phyloP scores from a whole-genome alignment of 2,329 filamentous ascomycete genomes.

The Xylaria sp. region DNA sequence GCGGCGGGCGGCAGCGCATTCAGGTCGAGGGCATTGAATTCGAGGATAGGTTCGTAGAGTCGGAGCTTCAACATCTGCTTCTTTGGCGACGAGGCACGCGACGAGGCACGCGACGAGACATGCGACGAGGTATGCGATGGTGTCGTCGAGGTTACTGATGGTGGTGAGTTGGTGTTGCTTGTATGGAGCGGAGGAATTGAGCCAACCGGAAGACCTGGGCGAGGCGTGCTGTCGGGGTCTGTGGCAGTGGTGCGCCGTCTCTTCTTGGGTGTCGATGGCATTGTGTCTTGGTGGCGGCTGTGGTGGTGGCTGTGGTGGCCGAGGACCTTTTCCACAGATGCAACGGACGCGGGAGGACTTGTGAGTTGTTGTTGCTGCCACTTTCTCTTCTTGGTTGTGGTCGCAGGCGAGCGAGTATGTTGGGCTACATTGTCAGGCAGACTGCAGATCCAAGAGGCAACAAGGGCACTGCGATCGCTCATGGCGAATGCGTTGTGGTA shows the following conservation, averaged over 20 bases:
- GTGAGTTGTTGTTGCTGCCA: neutral
- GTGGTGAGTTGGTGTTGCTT: too few species aligned
- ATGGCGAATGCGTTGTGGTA: too few species aligned
- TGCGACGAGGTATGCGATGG: too few species aligned
- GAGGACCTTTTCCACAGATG: too few species aligned
- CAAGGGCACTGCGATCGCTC: too few species aligned
- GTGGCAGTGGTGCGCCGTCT: neutral
- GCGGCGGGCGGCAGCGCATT: neutral
- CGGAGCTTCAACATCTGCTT: conserved; percentile 9
- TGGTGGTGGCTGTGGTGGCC: too few species aligned
- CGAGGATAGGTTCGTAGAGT: neutral
- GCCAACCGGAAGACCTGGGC: neutral
- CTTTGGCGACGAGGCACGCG: neutral
- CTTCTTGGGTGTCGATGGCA: conserved; percentile 4
- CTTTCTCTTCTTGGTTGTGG: neutral
- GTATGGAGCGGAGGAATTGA: too few species aligned
- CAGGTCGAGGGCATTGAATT: neutral
- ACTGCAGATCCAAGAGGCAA: too few species aligned
- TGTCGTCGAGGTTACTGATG: too few species aligned
- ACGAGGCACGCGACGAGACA: too few species aligned
- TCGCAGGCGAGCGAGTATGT: neutral
- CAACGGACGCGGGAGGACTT: neutral
- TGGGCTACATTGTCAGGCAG: too few species aligned
- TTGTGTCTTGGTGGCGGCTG: neutral
- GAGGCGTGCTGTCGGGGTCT: conserved; percentile 1